These are phyloP conservation scores for Pseudogymnoascus sp. DNA, from an alignment of 2,329 filamentous ascomycete genomes.

Conservation along the genomic window DNA sequence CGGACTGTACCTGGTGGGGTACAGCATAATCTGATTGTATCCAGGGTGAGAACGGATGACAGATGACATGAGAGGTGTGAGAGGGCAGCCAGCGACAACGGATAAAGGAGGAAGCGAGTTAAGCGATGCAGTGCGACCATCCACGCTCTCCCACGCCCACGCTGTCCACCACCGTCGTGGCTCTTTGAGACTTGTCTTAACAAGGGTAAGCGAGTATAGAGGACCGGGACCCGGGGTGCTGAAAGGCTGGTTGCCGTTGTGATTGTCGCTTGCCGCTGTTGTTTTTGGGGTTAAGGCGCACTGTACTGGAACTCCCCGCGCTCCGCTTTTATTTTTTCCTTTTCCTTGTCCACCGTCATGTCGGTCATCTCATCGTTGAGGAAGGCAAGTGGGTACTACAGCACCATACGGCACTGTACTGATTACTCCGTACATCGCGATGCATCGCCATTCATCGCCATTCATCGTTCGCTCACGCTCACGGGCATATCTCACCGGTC, in stretches of 20 bases:
- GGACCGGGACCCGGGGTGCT: not conserved
- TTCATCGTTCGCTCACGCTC: not conserved
- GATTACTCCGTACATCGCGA: not conserved
- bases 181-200: not conserved
- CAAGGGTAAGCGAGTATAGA: not conserved
- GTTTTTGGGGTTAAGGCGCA: not conserved
- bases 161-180: not conserved
- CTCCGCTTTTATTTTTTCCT: not conserved
- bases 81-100: not conserved
- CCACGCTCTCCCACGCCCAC: not conserved
- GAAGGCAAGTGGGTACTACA: not conserved
- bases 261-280: not conserved
- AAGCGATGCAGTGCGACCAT: not conserved
- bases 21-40: not conserved
- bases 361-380: not conserved
- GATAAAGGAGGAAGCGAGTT: not conserved
- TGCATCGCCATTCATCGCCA: not conserved
- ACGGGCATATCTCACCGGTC: conserved; percentile 1
- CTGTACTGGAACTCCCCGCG: not conserved
- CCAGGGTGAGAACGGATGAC: not conserved
- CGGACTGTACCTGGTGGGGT: not conserved
- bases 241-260: conserved; percentile 1
- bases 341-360: not conserved
- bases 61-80: not conserved
- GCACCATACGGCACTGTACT: not conserved